Evolutionary conservation across 1,284 basidiomycete species (phyloP), one percentile per base, ranked within the genome.

Genomic region (Irpex lacteus): DNA sequence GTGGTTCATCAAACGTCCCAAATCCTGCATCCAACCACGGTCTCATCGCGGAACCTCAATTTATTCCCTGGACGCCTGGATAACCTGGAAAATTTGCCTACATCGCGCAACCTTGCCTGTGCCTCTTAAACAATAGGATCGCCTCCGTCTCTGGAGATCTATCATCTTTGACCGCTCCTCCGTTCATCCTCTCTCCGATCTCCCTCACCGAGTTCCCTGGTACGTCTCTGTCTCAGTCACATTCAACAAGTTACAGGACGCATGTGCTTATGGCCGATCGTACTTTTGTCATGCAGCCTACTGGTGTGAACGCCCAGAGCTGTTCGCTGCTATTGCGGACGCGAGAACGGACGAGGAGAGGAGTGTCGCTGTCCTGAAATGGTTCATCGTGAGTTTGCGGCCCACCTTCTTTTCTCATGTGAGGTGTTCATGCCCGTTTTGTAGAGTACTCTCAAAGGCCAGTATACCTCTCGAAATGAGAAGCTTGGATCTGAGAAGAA

Each of bases 401-500:
- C 6, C 5, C 3, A 8, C 9, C 18, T 53, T 7, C 18, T 4
- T 9, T 7, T 53, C n/a, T 53, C 18, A 26, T 53, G 26, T 26
- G 3, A 26, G 26, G 4, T 26, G 26, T 26, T 26, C 26, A 26
- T 4, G 4, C 4, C 26, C 18, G 18, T 53, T 9, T 53, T 18
- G 50, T 18, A 91, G 88, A 89, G 89, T 70, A 98, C 96, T 0
- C 85, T 98, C 65, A 98, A 96, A 76, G 95, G 94, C 47, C 95
- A 98, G 73, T 98, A 98, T 78, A 98, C 94, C 15, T 94, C 93
- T 44, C 83, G 95, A 64, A 96, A 96, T 73, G 94, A 96, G 80
- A 89, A 89, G 69, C 90, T 94, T 87, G 96, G 96, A 7, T 95
- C 93, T 1, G 96, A 98, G 84, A 99, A 98, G 84, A 99, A 98